phyloP scores from a whole-genome alignment of 2,329 filamentous ascomycete species.

The Fusarium nelsonii region DNA sequence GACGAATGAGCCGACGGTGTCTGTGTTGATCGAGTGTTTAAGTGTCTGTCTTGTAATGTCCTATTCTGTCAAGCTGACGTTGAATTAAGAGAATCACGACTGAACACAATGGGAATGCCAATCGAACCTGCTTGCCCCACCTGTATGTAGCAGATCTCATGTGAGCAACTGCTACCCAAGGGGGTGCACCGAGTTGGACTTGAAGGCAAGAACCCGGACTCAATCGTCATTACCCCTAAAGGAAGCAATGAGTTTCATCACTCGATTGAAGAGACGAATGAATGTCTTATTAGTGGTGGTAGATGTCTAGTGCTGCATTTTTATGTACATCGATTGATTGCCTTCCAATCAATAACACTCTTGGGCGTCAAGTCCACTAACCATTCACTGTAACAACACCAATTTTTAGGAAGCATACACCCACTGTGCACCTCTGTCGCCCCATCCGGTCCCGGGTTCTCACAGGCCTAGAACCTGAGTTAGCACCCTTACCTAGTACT shows the following conservation, averaged over 20 bases:
- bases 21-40: background rate
- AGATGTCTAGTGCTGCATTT: background rate
- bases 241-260: background rate
- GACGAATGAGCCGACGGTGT: background rate
- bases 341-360: background rate
- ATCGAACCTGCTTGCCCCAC: conserved; percentile 6
- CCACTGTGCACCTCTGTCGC: conserved; percentile 5
- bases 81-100: background rate
- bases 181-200: background rate
- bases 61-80: background rate
- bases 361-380: background rate
- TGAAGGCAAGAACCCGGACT: background rate
- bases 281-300: background rate
- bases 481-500: background rate
- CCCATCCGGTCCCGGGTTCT: conserved; percentile 46
- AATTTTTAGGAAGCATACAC: conserved; percentile 18
- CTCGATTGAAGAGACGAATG: background rate
- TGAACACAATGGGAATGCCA: background rate
- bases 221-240: background rate
- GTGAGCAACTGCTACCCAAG: conserved; percentile 8
- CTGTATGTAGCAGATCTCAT: conserved; percentile 8
- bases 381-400: conserved; percentile 23
- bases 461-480: conserved; percentile 25
- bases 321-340: background rate
- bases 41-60: background rate